Base-by-base conservation (phyloP, 2,329 filamentous ascomycete species). In the Alternaria triticimaculans region DNA sequence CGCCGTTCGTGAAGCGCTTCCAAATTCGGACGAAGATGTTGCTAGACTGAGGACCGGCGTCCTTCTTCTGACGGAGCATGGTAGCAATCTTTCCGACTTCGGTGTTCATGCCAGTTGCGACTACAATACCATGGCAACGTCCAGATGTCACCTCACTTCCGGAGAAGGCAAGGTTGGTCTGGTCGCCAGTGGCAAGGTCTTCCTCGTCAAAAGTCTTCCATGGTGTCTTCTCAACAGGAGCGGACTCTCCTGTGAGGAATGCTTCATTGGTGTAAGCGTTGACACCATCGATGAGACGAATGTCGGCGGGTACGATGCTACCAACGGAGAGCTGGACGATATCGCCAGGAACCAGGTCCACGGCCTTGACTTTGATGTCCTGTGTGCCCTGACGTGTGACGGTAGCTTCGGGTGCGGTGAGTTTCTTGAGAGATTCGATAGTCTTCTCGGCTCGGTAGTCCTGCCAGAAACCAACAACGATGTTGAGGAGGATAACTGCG, bases 251-350 rank as follows among this genome's bases (percentile, higher is more conserved):
- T 14, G 91, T 93, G 43, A 93, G 85, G 62, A 92, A 85, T 12
- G 90, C 89, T 78, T 93, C 90, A 65, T 96, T 92, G 67, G 90
- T 91, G 54, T 90, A 90, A 63, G 93, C 82, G 78, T 94, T 94
- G 80, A 93, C 88, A 60, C 86, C 87, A 66, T 90, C 85, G 65
- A 90, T 76, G 10, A 86, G 76, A 65, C 89, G 86, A 54, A 91
- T 80, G 80, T 92, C 89, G 48, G 89, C 89, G 5, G 89, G 89
- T 43, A 91, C 85, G 60, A 90, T 87, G 76, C 90, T 89, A 68
- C 89, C 89, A 51, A 79, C 77, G 21, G 71, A 76, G 55, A 82
- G 72, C 58, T 77, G 74, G 45, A 81, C 78, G 30, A 81, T 68
- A 58, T 82, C 80, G 58, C 80, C 80, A 55, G 78, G 76, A 26